Percentiles rank a stretch among this genome's conserved stretches.
Conservation (phyloP, 2,329 filamentous ascomycete genomes). For the Byssochlamys sp. region DNA sequence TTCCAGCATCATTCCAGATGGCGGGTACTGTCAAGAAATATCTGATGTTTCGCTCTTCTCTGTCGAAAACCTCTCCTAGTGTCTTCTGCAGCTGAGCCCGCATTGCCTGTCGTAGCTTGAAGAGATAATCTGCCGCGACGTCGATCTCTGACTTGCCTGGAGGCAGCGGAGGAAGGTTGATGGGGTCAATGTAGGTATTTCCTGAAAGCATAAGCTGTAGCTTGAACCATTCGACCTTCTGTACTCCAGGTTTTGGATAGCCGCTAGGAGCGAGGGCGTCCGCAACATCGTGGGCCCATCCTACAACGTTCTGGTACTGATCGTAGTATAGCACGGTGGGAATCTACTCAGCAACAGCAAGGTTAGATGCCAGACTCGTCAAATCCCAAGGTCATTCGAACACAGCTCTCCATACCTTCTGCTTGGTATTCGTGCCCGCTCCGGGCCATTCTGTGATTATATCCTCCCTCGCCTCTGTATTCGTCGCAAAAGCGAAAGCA, state of each 20-base stretch:
- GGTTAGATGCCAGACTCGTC: conserved; percentile 1
- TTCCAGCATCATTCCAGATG: conserved; percentile 98
- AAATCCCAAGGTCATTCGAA: conserved; percentile 1
- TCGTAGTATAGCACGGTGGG: conserved; percentile 99
- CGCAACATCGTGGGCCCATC: conserved; percentile 96
- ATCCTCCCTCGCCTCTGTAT: conserved; percentile 94
- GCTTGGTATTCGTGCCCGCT: conserved; percentile 92
- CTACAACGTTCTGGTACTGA: conserved; percentile 98
- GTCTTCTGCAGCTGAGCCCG: conserved; percentile 91
- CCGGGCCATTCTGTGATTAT: conserved; percentile 99
- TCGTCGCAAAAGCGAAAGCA: conserved; percentile 84
- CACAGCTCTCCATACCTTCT: conserved; percentile 59
- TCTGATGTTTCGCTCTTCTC: conserved; percentile 93
- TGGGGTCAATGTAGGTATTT: conserved; percentile 98
- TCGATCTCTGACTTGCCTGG: conserved; percentile 98
- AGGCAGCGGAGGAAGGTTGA: conserved; percentile 92
- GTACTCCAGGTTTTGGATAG: conserved; percentile 93
- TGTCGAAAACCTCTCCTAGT: conserved; percentile 90
- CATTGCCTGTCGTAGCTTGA: conserved; percentile 96
- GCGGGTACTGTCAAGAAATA: conserved; percentile 98
- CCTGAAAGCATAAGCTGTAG: conserved; percentile 96
- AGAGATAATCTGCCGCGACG: conserved; percentile 97
- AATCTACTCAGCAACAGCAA: conserved; percentile 52
- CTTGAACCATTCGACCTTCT: conserved; percentile 99
- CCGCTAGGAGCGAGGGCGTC: conserved; percentile 92